Percentiles rank a stretch among this genome's conserved stretches.
phyloP scores from a whole-genome alignment of 192 early-diverging fungal genomes.

The Cetraspora pellucida region DNA sequence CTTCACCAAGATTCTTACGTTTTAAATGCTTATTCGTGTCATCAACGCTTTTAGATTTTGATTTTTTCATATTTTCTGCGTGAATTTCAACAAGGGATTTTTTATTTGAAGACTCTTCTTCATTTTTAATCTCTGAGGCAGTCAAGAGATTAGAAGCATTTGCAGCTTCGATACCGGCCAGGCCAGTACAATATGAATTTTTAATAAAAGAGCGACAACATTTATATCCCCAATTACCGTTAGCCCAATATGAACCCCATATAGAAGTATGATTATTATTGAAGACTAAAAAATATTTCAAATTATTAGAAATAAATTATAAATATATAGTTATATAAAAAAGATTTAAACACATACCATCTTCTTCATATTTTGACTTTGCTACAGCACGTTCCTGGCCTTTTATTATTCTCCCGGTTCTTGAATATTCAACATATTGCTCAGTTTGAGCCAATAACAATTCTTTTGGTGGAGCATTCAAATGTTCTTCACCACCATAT shows the following conservation, averaged over 20 bases:
- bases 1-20: conserved; percentile 55
- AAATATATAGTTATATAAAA: neutral
- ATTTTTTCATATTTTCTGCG: conserved; percentile 37
- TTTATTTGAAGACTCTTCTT: neutral
- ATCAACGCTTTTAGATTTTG: conserved; percentile 38
- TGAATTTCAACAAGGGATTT: conserved; percentile 44
- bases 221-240: conserved; percentile 94
- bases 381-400: conserved; percentile 79
- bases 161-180: conserved; percentile 72
- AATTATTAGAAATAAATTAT: neutral
- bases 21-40: conserved; percentile 36
- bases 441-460: conserved; percentile 90
- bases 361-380: conserved; percentile 90
- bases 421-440: conserved; percentile 95
- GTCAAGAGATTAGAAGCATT: conserved; percentile 41
- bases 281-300: conserved; percentile 48
- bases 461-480: conserved; percentile 87
- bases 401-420: conserved; percentile 84
- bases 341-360: conserved; percentile 56
- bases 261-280: conserved; percentile 83
- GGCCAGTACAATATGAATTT: conserved; percentile 91
- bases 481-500: conserved; percentile 96
- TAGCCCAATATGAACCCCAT: conserved; percentile 96
- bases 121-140: neutral
- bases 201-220: conserved; percentile 84